Percentiles rank a stretch among this genome's conserved stretches.
phyloP scores from a whole-genome alignment of 2,329 filamentous ascomycete genomes.

The Capronia americana region DNA sequence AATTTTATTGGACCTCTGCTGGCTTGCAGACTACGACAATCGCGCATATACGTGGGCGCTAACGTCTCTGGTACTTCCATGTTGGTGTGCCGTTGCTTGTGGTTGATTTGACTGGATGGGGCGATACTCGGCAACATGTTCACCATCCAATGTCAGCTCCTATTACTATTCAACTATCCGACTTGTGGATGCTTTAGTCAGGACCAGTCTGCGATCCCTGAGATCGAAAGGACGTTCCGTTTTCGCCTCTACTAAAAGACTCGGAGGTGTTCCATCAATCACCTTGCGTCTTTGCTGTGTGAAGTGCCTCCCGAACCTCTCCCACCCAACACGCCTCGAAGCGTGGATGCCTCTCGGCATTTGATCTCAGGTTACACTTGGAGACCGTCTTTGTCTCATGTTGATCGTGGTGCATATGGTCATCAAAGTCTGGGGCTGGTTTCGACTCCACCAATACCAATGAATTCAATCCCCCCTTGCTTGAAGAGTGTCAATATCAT shows the following conservation, averaged over 20 bases:
- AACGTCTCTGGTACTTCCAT: not conserved
- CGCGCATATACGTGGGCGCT: not conserved
- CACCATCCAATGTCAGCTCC: not conserved
- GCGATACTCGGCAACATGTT: not conserved
- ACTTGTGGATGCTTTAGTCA: not conserved
- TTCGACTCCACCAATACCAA: too few species aligned
- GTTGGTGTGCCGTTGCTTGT: not conserved
- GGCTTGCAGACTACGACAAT: not conserved
- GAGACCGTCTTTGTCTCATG: too few species aligned
- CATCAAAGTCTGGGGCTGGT: too few species aligned
- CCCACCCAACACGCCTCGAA: not conserved
- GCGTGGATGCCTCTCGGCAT: not conserved
- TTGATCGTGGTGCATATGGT: too few species aligned
- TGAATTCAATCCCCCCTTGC: too few species aligned
- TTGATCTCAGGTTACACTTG: too few species aligned
- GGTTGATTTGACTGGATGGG: not conserved
- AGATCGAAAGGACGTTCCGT: not conserved
- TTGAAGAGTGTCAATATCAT: too few species aligned
- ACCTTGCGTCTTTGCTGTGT: not conserved
- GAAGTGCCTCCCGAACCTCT: not conserved
- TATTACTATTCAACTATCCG: conserved; percentile 12
- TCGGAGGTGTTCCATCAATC: conserved; percentile 4
- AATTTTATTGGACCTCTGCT: not conserved
- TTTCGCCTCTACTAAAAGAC: not conserved
- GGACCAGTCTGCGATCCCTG: too few species aligned